A percentile compares a stretch with the other conserved stretches of the same genome.
Evolutionary conservation across 306 rosid species (phyloP).

Genomic region (Malus orientalis): DNA sequence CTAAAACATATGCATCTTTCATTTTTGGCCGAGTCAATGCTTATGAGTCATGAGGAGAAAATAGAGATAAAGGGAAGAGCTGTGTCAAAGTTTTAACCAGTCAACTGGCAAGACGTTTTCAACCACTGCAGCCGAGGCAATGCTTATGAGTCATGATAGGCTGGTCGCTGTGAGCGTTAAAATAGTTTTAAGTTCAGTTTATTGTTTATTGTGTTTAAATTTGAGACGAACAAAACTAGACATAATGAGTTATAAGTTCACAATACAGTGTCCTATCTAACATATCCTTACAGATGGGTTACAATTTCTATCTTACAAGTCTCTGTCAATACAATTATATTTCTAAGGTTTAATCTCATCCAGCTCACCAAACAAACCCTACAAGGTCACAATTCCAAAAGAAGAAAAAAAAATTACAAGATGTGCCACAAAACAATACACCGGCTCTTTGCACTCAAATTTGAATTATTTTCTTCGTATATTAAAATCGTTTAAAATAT

Average conservation of each 20-base stretch:
- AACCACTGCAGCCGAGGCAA: background rate
- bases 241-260: accelerated
- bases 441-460: too few relatives aligned
- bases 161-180: too few relatives aligned
- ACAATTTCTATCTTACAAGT: too few relatives aligned
- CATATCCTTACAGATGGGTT: too few relatives aligned
- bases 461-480: too few relatives aligned
- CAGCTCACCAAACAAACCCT: accelerated
- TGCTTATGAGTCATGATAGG: too few relatives aligned
- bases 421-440: too few relatives aligned
- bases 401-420: too few relatives aligned
- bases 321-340: accelerated
- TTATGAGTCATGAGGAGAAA: background rate
- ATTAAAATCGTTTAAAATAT: too few relatives aligned
- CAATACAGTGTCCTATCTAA: accelerated
- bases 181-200: too few relatives aligned
- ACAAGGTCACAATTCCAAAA: background rate
- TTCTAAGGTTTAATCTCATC: accelerated
- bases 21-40: background rate
- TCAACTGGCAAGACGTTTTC: background rate
- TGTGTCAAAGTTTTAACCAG: background rate
- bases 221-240: accelerated
- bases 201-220: too few relatives aligned
- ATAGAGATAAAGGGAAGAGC: background rate
- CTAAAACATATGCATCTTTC: background rate